These are phyloP conservation scores for Yamadazyma siamensis DNA, from an alignment of 1,139 yeast genomes.

Conservation along the genomic window DNA sequence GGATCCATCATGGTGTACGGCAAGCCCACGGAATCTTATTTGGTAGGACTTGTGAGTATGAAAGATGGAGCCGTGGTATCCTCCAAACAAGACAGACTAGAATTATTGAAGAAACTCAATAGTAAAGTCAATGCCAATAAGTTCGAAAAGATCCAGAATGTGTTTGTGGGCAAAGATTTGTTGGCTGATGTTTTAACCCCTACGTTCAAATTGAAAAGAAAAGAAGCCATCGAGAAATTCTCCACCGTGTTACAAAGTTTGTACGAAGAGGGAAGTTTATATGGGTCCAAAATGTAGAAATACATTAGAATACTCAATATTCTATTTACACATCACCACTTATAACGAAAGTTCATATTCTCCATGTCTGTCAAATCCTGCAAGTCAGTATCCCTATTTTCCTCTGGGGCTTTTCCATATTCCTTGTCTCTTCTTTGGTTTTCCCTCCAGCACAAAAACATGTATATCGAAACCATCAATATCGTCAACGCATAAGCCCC, in stretches of 20 bases:
- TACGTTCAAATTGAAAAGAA: constrained; percentile 33
- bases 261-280: constrained; percentile 52
- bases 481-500: constrained; percentile 17
- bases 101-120: constrained; percentile 17
- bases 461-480: constrained; percentile 7
- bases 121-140: constrained; percentile 23
- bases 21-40: constrained; percentile 50
- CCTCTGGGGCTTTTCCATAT: constrained; percentile 21
- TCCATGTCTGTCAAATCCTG: constrained; percentile 30
- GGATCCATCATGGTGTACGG: constrained; percentile 45
- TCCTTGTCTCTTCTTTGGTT: constrained; percentile 19
- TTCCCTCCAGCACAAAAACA: constrained; percentile 19
- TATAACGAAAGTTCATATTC: constrained; percentile 27
- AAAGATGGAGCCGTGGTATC: constrained; percentile 3
- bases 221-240: constrained; percentile 37
- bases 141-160: constrained; percentile 31
- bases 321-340: too few species aligned
- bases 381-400: constrained; percentile 27
- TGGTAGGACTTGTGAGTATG: constrained; percentile 63
- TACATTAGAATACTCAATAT: too few species aligned
- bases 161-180: constrained; percentile 32
- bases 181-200: constrained; percentile 39
- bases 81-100: not conserved
- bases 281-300: constrained; percentile 2
- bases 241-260: constrained; percentile 41